phyloP scores from a whole-genome alignment of 2,329 filamentous ascomycete genomes.

The Tolypocladium pustulatum region DNA sequence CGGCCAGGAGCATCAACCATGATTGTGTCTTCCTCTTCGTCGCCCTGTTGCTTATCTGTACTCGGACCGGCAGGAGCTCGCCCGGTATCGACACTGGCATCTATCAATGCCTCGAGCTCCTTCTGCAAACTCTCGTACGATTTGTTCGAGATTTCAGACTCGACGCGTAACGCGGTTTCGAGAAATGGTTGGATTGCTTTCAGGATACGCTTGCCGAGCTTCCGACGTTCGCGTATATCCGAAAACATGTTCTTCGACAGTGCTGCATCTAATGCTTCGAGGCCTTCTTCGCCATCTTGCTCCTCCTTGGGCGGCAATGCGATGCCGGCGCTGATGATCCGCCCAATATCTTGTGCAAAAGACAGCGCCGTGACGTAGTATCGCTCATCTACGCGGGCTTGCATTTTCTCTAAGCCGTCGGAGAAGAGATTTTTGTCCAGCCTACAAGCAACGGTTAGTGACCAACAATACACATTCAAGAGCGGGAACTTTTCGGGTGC shows the following conservation, averaged over 20 bases:
- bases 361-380: constrained; percentile 47
- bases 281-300: constrained; percentile 15
- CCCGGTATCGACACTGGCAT: constrained; percentile 51
- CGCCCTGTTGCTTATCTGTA: constrained; percentile 24
- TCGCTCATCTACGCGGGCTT: constrained; percentile 40
- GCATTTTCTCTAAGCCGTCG: constrained; percentile 37
- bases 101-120: constrained; percentile 64
- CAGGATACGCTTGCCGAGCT: constrained; percentile 80
- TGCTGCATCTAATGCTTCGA: constrained; percentile 33
- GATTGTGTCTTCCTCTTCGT: constrained; percentile 33
- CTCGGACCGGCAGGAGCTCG: constrained; percentile 26
- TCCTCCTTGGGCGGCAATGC: constrained; percentile 25
- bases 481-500: constrained; percentile 4
- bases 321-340: constrained; percentile 42
- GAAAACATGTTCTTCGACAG: constrained; percentile 40
- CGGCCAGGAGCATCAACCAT: constrained; percentile 39
- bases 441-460: constrained; percentile 33
- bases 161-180: constrained; percentile 65
- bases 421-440: constrained; percentile 55
- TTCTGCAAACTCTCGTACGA: constrained; percentile 59
- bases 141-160: constrained; percentile 68
- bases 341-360: constrained; percentile 47
- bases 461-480: background rate
- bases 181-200: constrained; percentile 71
- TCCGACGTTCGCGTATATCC: constrained; percentile 72